Evolutionary conservation across 176 grass and related monocot species (phyloP).

Genomic region (Canna indica): DNA sequence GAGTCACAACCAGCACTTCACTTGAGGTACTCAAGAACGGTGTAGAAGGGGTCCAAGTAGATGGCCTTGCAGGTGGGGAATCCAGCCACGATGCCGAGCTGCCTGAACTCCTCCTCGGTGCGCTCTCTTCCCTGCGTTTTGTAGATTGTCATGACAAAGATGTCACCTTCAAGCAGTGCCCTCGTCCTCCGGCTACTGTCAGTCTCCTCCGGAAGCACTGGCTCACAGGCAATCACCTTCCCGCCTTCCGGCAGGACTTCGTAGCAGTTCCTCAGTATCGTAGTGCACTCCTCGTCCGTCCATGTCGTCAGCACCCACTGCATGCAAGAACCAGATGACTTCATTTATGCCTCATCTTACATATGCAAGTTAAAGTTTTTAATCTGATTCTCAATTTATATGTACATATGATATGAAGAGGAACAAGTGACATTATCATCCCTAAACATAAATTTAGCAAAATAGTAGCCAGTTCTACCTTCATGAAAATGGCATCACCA

Average conservation of each 20-base stretch:
- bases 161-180: conserved; percentile 69
- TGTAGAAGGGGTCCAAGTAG: conserved; percentile 79
- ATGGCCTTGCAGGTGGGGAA: conserved; percentile 47
- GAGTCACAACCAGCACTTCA: conserved; percentile 7
- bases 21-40: conserved; percentile 56
- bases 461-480: conserved; percentile 32
- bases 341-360: too few species aligned
- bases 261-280: conserved; percentile 66
- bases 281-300: conserved; percentile 60
- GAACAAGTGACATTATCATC: too few species aligned
- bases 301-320: conserved; percentile 92
- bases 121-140: conserved; percentile 51
- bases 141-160: conserved; percentile 91
- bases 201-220: conserved; percentile 55
- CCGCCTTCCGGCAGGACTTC: conserved; percentile 47
- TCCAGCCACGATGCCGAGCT: conserved; percentile 35
- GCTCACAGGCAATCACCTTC: conserved; percentile 80
- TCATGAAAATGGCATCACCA: conserved; percentile 92
- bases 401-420: too few species aligned
- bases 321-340: not conserved
- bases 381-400: too few species aligned
- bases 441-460: not conserved
- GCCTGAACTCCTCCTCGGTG: conserved; percentile 65
- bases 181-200: conserved; percentile 53
- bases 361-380: too few species aligned